Percentiles rank a stretch among this genome's conserved stretches.
phyloP scores from a whole-genome alignment of 495 filamentous ascomycete species.

The Neurospora sublineolata region DNA sequence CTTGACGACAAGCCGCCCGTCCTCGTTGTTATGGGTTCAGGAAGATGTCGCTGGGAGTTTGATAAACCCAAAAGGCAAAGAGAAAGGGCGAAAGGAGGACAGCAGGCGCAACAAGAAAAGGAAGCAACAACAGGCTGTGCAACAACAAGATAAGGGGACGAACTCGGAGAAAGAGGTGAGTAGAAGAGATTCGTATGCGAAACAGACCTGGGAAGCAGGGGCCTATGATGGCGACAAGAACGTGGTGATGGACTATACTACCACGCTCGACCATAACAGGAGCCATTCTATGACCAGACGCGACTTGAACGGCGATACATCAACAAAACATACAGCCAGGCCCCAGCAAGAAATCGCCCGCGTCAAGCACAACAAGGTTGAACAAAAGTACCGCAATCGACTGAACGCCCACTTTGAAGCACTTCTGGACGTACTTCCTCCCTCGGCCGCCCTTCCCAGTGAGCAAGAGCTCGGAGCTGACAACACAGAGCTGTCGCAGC shows the following conservation, averaged over 20 bases:
- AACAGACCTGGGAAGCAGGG: background rate
- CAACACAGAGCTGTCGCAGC: background rate
- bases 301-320: background rate
- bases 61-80: background rate
- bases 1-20: background rate
- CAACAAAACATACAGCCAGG: background rate
- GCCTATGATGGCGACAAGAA: background rate
- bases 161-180: background rate
- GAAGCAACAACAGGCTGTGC: background rate
- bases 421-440: constrained; percentile 18
- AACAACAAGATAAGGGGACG: background rate
- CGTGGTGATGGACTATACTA: background rate
- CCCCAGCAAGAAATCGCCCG: background rate
- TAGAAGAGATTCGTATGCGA: background rate
- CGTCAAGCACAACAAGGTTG: constrained; percentile 3
- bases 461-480: background rate
- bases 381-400: constrained; percentile 4
- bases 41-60: background rate
- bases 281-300: background rate
- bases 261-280: background rate
- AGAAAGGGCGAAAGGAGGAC: background rate
- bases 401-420: constrained; percentile 19
- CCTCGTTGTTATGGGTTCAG: background rate
- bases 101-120: background rate
- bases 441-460: background rate